Base-by-base conservation (phyloP, 352 stramenopile genomes). In the Phytopythium montanum region DNA sequence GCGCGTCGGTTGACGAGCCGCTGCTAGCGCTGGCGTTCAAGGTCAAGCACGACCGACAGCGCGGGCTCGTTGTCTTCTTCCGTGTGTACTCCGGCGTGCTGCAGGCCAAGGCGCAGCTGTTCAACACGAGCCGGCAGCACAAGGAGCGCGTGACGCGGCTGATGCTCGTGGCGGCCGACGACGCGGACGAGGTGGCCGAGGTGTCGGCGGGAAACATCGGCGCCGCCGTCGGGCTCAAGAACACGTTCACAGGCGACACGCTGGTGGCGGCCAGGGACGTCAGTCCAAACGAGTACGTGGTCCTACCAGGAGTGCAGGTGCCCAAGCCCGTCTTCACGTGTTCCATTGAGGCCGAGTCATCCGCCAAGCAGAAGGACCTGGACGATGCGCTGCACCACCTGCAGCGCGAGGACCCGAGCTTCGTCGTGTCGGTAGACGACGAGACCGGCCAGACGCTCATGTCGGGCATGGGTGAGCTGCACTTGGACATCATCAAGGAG, bases 381-480 rank as follows among this genome's bases (percentile, higher is more conserved):
- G 90, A 92, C 29, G 72, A 90, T 14, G 92, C 90, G 28, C 68
- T 98, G 4, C 63, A 75, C 31, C 66, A 81, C 46, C 58, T 94
- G 42, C 81, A 94, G 66, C 76, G 79, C 6, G 95, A 98, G 72
- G 97, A 99, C 79, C 97, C 97, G 16, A 99, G 95, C 50, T 96
- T 99, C 56, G 79, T 97, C 33, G 93, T 99, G 2, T 87, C 85
- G 38, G 82, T 98, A 26, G 97, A 99, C 72, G 72, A 90, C 7
- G 95, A 99, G 62, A 99, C 90, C 9, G 98, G 98, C 29, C 93
- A 99, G 82, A 99, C 96, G 46, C 95, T 99, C 60, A 95, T 99
- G 61, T 98, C 85, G 63, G 97, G 97, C 28, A 90, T 98, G 75
- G 95, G 95, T 19, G 95, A 98, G 70, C 75, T 98, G 13, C 95